A percentile compares a stretch with the other conserved stretches of the same genome.
Conservation (phyloP, 495 filamentous ascomycete genomes). For the Aspergillus sclerotioniger region DNA sequence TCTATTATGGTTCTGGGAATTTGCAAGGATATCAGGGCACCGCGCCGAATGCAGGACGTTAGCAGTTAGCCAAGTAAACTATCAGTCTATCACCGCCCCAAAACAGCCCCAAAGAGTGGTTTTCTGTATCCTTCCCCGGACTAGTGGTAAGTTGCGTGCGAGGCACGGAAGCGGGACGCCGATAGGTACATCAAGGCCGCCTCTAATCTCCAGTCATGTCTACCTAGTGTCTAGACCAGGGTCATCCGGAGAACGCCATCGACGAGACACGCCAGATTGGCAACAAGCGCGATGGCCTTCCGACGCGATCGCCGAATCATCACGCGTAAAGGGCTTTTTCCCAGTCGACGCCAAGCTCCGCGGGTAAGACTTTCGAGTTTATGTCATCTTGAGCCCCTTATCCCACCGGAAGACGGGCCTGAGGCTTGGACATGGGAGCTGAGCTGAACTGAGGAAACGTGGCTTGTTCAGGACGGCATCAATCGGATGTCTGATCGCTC, state of each 20-base stretch:
- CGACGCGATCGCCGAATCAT: conserved; percentile 29
- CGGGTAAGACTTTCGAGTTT: conserved; percentile 17
- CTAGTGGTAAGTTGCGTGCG: conserved; percentile 16
- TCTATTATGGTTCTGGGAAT: conserved; percentile 3
- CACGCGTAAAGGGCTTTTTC: conserved; percentile 23
- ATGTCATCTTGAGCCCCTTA: conserved; percentile 18
- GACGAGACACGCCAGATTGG: conserved; percentile 21
- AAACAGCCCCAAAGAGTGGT: too few relatives aligned
- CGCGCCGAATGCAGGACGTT: background rate
- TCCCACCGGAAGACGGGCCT: background rate
- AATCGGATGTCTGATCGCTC: background rate
- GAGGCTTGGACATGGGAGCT: background rate
- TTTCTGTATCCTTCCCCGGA: conserved; percentile 5
- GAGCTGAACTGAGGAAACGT: conserved; percentile 10
- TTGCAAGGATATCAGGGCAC: conserved; percentile 12
- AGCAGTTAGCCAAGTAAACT: conserved; percentile 11
- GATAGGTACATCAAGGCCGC: background rate
- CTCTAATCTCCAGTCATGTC: too few relatives aligned
- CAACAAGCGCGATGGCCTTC: conserved; percentile 26
- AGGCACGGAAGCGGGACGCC: conserved; percentile 5
- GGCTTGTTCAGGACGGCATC: conserved; percentile 6
- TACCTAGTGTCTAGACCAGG: conserved; percentile 17
- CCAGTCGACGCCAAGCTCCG: conserved; percentile 18
- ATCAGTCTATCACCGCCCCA: conserved; percentile 14
- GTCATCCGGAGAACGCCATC: conserved; percentile 9